phyloP scores from a whole-genome alignment of 2,329 filamentous ascomycete genomes.

The Sordariomycetes sp. region DNA sequence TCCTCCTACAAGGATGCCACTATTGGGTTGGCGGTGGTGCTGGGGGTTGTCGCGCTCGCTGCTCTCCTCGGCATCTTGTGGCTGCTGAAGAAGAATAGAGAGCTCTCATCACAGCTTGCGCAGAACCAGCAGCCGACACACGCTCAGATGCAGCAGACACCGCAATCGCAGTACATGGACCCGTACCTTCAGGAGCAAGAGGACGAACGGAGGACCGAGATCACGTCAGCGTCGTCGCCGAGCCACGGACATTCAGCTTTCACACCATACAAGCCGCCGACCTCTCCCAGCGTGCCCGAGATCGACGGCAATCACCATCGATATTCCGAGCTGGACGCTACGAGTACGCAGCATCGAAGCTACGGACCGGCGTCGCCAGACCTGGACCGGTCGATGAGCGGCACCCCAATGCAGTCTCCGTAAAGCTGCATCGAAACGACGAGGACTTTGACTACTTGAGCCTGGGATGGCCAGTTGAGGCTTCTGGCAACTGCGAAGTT shows the following conservation, averaged over 20 bases:
- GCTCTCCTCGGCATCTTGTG: conserved; percentile 8
- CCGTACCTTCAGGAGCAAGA: background rate
- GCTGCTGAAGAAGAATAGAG: conserved; percentile 11
- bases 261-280: background rate
- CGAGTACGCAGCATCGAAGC: too few species aligned
- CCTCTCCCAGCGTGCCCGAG: background rate
- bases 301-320: background rate
- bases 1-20: conserved; percentile 14
- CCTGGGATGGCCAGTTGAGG: too few species aligned
- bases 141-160: background rate
- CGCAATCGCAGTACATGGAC: background rate
- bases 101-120: conserved; percentile 5
- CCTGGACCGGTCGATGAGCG: too few species aligned
- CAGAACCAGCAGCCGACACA: background rate
- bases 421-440: too few species aligned
- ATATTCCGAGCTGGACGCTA: conserved; percentile 4
- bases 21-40: conserved; percentile 13
- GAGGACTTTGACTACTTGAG: too few species aligned
- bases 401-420: too few species aligned
- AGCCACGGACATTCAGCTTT: too few species aligned
- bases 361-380: too few species aligned
- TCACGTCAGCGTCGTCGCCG: background rate
- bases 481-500: too few species aligned
- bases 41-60: conserved; percentile 10
- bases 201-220: background rate